Evolutionary conservation across 1,284 basidiomycete genomes (phyloP).

Genomic region (Malassezia yamatoensis): DNA sequence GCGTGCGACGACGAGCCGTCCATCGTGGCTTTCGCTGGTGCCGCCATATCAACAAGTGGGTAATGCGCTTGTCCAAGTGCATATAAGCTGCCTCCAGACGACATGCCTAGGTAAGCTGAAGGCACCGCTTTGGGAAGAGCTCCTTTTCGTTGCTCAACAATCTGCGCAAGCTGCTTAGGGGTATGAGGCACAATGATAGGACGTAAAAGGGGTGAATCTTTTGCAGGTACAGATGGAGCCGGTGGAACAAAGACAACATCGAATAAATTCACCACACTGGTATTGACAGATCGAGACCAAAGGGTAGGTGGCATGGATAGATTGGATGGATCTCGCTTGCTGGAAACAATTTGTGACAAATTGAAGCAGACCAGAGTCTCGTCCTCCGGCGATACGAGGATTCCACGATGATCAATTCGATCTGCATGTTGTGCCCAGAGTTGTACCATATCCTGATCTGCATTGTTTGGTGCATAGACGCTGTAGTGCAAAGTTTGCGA

Average conservation of each 20-base stretch:
- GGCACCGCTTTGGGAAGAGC: not conserved
- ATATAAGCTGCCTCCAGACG: constrained; percentile 29
- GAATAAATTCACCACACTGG: constrained; percentile 9
- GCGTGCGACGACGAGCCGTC: not conserved
- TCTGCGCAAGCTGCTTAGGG: not conserved
- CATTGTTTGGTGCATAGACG: constrained; percentile 40
- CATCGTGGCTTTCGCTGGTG: constrained; percentile 10
- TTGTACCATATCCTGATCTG: constrained; percentile 35
- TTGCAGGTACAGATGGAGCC: not conserved
- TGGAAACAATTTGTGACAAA: constrained; percentile 17
- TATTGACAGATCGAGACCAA: not conserved
- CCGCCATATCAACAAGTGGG: constrained; percentile 31
- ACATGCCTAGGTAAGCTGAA: constrained; percentile 33
- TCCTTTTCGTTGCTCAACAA: constrained; percentile 2
- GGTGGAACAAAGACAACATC: constrained; percentile 18
- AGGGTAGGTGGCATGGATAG: constrained; percentile 11
- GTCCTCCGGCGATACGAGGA: constrained; percentile 42
- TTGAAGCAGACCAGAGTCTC: constrained; percentile 39
- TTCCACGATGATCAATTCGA: constrained; percentile 23
- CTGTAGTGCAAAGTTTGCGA: constrained; percentile 40
- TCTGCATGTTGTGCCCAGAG: constrained; percentile 31
- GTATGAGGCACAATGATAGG: constrained; percentile 14
- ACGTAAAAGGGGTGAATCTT: constrained; percentile 9
- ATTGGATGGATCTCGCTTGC: not conserved
- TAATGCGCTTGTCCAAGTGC: constrained; percentile 32